phyloP scores from a whole-genome alignment of 495 filamentous ascomycete genomes.

The Penicillium antarcticum region DNA sequence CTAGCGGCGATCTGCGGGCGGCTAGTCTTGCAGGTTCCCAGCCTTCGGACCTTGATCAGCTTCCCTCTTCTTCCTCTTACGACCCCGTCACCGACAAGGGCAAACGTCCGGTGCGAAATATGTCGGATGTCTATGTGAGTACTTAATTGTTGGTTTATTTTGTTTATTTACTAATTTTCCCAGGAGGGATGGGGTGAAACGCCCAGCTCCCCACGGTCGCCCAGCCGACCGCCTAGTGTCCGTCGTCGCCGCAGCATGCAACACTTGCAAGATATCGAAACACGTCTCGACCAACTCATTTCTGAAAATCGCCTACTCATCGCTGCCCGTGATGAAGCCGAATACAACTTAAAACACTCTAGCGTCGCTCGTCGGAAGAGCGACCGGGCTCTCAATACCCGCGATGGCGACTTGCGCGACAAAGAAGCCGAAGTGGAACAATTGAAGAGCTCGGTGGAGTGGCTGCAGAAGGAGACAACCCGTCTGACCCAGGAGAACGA shows the following conservation, averaged over 20 bases:
- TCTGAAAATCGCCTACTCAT: constrained; percentile 76
- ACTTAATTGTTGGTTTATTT: constrained; percentile 18
- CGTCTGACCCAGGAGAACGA: constrained; percentile 74
- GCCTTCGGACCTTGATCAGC: constrained; percentile 38
- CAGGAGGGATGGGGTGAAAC: constrained; percentile 95
- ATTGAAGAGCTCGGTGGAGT: constrained; percentile 70
- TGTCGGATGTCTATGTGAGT: constrained; percentile 95
- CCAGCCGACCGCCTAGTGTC: constrained; percentile 92
- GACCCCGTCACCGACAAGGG: constrained; percentile 82
- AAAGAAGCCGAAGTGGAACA: constrained; percentile 77
- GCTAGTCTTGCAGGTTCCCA: constrained; percentile 48
- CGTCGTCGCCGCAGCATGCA: constrained; percentile 96
- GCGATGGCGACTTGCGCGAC: constrained; percentile 53
- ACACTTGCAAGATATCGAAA: constrained; percentile 75
- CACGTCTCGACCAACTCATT: constrained; percentile 71
- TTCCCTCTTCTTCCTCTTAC: constrained; percentile 60
- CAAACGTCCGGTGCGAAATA: constrained; percentile 76
- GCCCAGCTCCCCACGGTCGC: constrained; percentile 85
- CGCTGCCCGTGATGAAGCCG: constrained; percentile 66
- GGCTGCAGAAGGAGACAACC: constrained; percentile 73
- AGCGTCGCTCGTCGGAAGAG: constrained; percentile 49
- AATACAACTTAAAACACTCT: constrained; percentile 59
- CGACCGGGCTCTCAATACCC: constrained; percentile 52
- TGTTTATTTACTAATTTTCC: constrained; percentile 22
- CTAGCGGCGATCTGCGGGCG: constrained; percentile 77